Base-by-base conservation (phyloP, 768 basidiomycete species). In the Lactarius vividus region DNA sequence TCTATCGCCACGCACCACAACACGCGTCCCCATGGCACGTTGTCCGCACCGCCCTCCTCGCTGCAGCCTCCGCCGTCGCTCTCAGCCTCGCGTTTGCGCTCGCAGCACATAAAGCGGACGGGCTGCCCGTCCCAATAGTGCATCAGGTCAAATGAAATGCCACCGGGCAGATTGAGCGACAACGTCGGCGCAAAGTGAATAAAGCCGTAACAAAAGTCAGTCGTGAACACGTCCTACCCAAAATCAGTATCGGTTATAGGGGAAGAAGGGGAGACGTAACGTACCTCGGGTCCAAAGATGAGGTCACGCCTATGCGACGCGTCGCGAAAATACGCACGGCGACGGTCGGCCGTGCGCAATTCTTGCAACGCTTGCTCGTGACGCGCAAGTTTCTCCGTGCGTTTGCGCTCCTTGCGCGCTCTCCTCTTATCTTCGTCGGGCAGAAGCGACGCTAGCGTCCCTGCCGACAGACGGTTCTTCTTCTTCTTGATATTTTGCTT, bases 51-150 rank as follows among this genome's bases (percentile, higher is more conserved):
- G 10, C 20, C n/a, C 3, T 37, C 59, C 15, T 18, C 69, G 10
- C n/a, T 74, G 33, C 35, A 2, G 35, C 35, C 35, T 37, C 35
- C 35, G 35, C 35, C 11, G 15, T 65, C 70, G 69, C 66, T 68
- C 15, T 52, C 73, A 20, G 42, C 58, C 28, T 61, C 63, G 53
- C 54, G 66, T 54, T 79, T 75, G 59, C 86, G 82, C 72, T 89
- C 83, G 72, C 90, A 92, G 74, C 95, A 96, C 26, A 92, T 81
- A 75, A 96, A 98, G 26, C 85, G 82, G 39, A 96, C 91, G 0
- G 92, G 94, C 76, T 96, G 94, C 28, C 92, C 91, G 70, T 96
- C 94, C 96, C 96, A 98, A 73, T 96, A 96, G 71, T 84, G 80
- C 74, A 89, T 83, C 39, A 98, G 77, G 73, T 94, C 91, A 72